Evolutionary conservation across 306 rosid species (phyloP), one percentile per base, ranked within the genome.

Genomic region (Vigna reflexopilosa): DNA sequence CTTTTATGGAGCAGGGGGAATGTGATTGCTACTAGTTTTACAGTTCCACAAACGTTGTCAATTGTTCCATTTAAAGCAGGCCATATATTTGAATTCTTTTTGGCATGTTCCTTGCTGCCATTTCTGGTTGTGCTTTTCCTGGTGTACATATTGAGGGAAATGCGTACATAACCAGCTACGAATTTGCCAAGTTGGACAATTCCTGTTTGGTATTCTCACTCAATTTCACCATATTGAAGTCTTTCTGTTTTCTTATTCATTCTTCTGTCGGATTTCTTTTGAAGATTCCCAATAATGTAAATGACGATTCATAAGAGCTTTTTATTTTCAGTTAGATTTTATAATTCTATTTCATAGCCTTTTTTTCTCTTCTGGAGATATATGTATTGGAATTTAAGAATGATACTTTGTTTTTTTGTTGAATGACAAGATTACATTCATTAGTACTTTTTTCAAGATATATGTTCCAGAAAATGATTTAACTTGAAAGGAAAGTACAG

Each of bases 281-380:
- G 5, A 45, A 76, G 24, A 70, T 72, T 34, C 36, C 42, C 52
- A 83, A 72, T 32, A 67, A 57, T 78, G 77, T 56, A 77, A 82
- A 82, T 64, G 28, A 56, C 19, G 4, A 15, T 48, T 77, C 61
- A 22, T 16, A 4, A 70, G 16, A 6, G 47, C 49, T 19, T 52
- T 68, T 40, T 2, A 7, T 79, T 70, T 30, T 36, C n/a, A 36
- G 48, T 44, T 65, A 77, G 9, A 26, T 36, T 65, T 56, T 49
- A 7, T 65, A 24, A 15, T 40, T 22, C 34, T 2, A 7, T 79
- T 70, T 30, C n/a, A n/a, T n/a, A n/a, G n/a, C n/a, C n/a, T 45
- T 0, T 24, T 11, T 22, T 34, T 22, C 0, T 10, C 15, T 49
- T 58, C 48, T 75, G 40, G 7, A 56, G 54, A 78, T 20, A 8